Conservation (phyloP, 768 basidiomycete genomes). For the Lyophyllum decastes region DNA sequence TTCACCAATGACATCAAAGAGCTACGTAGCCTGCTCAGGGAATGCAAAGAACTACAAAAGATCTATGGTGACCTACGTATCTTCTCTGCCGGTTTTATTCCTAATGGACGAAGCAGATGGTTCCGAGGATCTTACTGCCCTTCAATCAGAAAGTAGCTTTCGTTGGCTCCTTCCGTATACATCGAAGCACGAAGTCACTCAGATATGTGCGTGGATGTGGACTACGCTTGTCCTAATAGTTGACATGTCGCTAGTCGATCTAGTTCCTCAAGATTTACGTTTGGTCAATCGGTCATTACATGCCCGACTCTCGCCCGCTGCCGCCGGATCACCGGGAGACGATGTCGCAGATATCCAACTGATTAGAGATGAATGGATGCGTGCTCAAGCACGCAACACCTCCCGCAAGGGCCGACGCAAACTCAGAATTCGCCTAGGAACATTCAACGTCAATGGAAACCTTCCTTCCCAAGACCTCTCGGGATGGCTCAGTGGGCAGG, state of each 20-base stretch:
- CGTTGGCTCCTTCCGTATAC: conserved; percentile 50
- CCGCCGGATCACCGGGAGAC: conserved; percentile 64
- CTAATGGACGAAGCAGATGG: conserved; percentile 21
- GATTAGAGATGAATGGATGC: conserved; percentile 69
- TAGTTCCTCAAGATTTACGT: conserved; percentile 58
- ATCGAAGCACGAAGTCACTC: conserved; percentile 17
- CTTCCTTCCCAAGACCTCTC: conserved; percentile 72
- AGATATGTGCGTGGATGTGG: conserved; percentile 5
- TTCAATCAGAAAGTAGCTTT: conserved; percentile 36
- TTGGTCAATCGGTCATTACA: conserved; percentile 46
- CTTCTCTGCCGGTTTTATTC: background rate
- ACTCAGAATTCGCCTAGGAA: conserved; percentile 64
- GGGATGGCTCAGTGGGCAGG: conserved; percentile 54
- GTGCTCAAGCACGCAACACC: conserved; percentile 38
- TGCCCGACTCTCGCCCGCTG: conserved; percentile 55
- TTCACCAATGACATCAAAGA: conserved; percentile 48
- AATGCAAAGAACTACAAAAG: conserved; percentile 60
- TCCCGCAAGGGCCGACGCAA: conserved; percentile 30
- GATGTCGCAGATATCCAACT: conserved; percentile 58
- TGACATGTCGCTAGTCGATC: conserved; percentile 33
- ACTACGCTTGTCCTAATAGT: background rate
- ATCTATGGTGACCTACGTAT: conserved; percentile 38
- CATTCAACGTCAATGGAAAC: conserved; percentile 86
- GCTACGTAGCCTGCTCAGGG: conserved; percentile 47
- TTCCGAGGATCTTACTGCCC: conserved; percentile 23